Base-by-base conservation (phyloP, 768 basidiomycete species). In the Kwoniella bestiolae region DNA sequence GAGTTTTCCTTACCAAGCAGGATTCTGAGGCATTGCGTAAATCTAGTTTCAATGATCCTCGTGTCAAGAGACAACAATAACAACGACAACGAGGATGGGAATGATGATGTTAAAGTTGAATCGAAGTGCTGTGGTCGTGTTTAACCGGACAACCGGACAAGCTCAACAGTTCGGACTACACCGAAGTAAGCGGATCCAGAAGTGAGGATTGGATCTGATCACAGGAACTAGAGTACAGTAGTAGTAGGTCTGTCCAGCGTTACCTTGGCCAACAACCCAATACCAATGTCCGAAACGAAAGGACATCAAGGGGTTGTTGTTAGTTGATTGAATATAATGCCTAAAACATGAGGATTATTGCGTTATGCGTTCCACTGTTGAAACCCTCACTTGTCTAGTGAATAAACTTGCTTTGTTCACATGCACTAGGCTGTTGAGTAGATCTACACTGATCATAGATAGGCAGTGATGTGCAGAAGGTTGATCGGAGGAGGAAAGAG, bases 1-100 rank as follows among this genome's bases (percentile, higher is more conserved):
- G 47, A n/a, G 41, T 46, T 51, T 44, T 23, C 5, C 67, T 65
- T 52, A 77, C 76, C 76, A 77, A 14, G 69, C 28, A 8, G 76
- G 71, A 47, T 72, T 74, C 2, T 74, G 67, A 4, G 57, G 45
- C 52, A 55, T 55, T 12, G 14, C 29, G 32, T 16, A n/a, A n/a
- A n/a, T n/a, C n/a, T n/a, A n/a, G 5, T 3, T 34, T 38, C 52
- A 26, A 14, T 0, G 38, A 41, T 41, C 7, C 18, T 41, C 38
- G 12, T 41, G 38, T 41, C 12, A 8, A 41, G 38, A 41, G 1
- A 41, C 38, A 41, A 41, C 18, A 8, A 3, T 14, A 41, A 41
- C 12, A 5, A 41, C 18, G 12, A 41, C 12, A 41, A 41, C 5
- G 7, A 41, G 8, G 18, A 14, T 0, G 1, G 18, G 18, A 16